These are phyloP conservation scores for Penicillium sp. DNA, from an alignment of 2,329 filamentous ascomycete species.

Conservation along the genomic window DNA sequence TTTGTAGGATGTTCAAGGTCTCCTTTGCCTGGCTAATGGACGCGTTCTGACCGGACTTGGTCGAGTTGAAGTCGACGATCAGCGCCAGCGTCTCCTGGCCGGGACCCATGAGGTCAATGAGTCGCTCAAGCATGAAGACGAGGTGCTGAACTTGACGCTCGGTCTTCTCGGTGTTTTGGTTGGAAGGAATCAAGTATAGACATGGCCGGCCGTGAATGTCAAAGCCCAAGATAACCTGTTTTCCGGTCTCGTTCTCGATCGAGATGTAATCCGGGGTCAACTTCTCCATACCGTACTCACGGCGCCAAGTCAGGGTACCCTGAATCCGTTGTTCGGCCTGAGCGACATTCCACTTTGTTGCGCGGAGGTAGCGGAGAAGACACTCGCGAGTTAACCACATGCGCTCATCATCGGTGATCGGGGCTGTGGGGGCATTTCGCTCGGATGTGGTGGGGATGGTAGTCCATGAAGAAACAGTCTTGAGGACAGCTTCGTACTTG, in stretches of 20 bases:
- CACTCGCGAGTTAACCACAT: constrained; percentile 92
- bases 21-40: constrained; percentile 70
- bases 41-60: constrained; percentile 69
- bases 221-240: constrained; percentile 84
- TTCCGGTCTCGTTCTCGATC: constrained; percentile 92
- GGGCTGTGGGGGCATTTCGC: constrained; percentile 53
- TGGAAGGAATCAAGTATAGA: constrained; percentile 80
- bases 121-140: constrained; percentile 90
- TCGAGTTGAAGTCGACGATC: constrained; percentile 85
- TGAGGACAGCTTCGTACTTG: constrained; percentile 76
- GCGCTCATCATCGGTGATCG: constrained; percentile 72
- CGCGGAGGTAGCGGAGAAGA: constrained; percentile 84
- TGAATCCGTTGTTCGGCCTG: constrained; percentile 75
- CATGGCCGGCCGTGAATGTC: constrained; percentile 83
- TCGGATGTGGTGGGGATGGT: constrained; percentile 61
- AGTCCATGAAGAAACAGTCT: constrained; percentile 64
- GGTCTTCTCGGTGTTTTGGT: constrained; percentile 84
- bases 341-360: constrained; percentile 79
- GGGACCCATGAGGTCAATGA: constrained; percentile 79
- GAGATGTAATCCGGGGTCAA: constrained; percentile 78
- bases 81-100: constrained; percentile 82
- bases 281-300: constrained; percentile 78
- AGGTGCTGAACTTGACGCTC: constrained; percentile 88
- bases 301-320: constrained; percentile 77
- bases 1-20: constrained; percentile 86